Percentiles rank a stretch among this genome's conserved stretches.
phyloP scores from a whole-genome alignment of 176 grass and related monocot genomes.

The Avena eriantha region DNA sequence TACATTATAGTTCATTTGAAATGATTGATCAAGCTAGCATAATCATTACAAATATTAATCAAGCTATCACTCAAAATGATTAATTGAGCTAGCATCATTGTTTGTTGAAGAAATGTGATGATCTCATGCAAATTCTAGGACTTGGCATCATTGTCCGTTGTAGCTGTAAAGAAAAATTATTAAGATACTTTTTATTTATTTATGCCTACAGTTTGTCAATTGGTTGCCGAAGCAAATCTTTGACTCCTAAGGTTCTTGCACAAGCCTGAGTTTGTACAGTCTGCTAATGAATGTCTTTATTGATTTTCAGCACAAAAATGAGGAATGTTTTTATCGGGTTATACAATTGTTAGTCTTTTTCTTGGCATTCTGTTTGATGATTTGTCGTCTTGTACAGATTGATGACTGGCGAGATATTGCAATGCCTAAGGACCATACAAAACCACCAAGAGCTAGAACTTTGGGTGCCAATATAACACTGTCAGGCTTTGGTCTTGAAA shows the following conservation, averaged over 20 bases:
- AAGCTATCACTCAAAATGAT: constrained; percentile 20
- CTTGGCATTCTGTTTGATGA: constrained; percentile 37
- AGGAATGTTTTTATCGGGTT: neutral
- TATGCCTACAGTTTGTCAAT: neutral
- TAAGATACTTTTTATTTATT: neutral
- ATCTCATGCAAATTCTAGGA: neutral
- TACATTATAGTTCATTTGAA: constrained; percentile 8
- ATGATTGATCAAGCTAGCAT: constrained; percentile 7
- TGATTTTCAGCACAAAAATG: neutral
- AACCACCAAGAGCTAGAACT: constrained; percentile 68
- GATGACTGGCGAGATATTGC: constrained; percentile 96
- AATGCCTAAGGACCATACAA: constrained; percentile 78
- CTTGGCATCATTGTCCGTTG: neutral
- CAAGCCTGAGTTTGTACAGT: constrained; percentile 9
- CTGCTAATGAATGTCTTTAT: neutral
- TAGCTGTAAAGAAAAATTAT: constrained; percentile 12
- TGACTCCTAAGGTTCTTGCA: constrained; percentile 13
- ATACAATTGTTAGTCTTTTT: constrained; percentile 4
- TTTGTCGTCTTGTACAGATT: constrained; percentile 64
- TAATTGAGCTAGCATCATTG: neutral
- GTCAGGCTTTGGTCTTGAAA: constrained; percentile 85
- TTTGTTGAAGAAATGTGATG: constrained; percentile 31
- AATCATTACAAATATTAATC: neutral
- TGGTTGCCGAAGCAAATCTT: constrained; percentile 33
- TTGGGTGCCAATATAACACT: constrained; percentile 70